phyloP scores from a whole-genome alignment of 1,284 basidiomycete species.

The Wallemia hederae region DNA sequence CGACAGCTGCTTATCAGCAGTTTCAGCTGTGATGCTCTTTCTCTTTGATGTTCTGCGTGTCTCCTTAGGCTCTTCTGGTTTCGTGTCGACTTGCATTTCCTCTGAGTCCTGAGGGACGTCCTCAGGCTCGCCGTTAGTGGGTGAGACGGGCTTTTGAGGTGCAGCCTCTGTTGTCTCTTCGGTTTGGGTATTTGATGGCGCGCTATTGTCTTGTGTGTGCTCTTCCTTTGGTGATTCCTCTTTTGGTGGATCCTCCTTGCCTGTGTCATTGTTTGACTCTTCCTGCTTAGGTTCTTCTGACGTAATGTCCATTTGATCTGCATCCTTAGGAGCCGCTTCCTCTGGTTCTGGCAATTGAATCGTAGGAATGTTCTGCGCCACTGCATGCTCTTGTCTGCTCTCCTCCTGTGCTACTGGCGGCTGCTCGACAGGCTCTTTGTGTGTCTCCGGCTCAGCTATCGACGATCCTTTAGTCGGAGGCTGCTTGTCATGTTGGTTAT shows the following conservation, averaged over 20 bases:
- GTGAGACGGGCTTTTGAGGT: background rate
- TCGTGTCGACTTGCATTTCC: background rate
- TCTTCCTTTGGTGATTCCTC: constrained; percentile 2
- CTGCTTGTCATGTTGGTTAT: background rate
- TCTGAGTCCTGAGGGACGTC: background rate
- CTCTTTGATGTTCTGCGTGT: background rate
- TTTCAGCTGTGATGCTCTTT: background rate
- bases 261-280: too few species aligned
- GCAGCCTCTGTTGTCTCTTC: background rate
- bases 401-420: too few species aligned
- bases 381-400: too few species aligned
- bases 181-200: background rate
- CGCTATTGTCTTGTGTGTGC: constrained; percentile 6
- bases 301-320: too few species aligned
- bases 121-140: constrained; percentile 1
- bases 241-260: too few species aligned
- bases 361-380: too few species aligned
- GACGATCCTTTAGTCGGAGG: too few species aligned
- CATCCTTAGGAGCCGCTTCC: too few species aligned
- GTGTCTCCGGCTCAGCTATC: too few species aligned
- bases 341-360: too few species aligned
- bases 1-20: constrained; percentile 3
- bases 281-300: background rate
- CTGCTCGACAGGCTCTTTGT: too few species aligned
- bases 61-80: background rate